These are phyloP conservation scores for Colletotrichum karsti DNA, from an alignment of 2,329 filamentous ascomycete genomes.

Conservation along the genomic window DNA sequence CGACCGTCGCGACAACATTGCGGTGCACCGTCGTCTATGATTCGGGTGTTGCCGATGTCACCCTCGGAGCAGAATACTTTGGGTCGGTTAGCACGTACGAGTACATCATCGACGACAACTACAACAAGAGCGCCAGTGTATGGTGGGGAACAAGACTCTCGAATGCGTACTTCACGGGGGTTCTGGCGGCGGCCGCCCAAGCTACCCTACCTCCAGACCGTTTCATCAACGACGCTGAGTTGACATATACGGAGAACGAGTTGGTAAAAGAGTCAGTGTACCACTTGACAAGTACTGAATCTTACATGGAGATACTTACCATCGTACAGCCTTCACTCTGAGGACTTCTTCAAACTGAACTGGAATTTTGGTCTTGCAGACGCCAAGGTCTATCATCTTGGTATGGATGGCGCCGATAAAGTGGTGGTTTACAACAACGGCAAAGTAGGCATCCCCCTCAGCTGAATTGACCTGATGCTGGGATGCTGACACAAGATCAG, in stretches of 20 bases:
- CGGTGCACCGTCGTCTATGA: background rate
- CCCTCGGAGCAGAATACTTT: background rate
- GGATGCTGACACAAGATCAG: too few relatives aligned
- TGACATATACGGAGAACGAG: background rate
- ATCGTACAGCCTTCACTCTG: background rate
- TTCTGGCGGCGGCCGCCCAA: background rate
- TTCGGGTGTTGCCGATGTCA: background rate
- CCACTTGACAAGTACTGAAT: too few relatives aligned
- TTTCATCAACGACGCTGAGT: background rate
- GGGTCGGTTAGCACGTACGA: background rate
- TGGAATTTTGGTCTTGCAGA: background rate
- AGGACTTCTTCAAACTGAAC: background rate
- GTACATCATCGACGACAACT: background rate
- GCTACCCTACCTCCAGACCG: too few relatives aligned
- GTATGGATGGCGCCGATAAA: too few relatives aligned
- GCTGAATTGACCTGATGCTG: too few relatives aligned
- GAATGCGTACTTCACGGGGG: background rate
- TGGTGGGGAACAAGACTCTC: background rate
- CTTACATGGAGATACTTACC: background rate
- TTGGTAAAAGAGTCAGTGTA: background rate
- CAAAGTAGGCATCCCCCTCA: too few relatives aligned
- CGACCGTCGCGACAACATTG: background rate
- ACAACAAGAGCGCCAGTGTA: background rate
- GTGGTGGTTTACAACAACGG: too few relatives aligned
- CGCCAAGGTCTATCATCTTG: background rate